Conservation (phyloP, 352 stramenopile genomes). For the Pythium angustatum region DNA sequence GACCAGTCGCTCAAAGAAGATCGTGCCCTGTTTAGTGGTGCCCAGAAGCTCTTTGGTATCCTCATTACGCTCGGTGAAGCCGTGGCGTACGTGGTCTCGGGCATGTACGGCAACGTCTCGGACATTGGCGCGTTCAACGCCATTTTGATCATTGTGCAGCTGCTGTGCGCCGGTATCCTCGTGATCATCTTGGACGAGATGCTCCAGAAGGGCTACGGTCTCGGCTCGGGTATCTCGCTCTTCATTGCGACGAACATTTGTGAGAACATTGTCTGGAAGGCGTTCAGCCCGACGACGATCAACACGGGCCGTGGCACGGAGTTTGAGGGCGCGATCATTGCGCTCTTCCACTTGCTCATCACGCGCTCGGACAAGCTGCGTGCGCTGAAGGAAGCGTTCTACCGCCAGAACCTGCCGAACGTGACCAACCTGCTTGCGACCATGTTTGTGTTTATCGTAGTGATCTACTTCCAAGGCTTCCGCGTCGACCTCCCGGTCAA, state of each 20-base stretch:
- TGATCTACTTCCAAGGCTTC: slow-evolving; percentile 99
- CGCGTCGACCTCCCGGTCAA: slow-evolving; percentile 92
- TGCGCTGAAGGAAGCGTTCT: slow-evolving; percentile 98
- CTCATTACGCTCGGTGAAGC: slow-evolving; percentile 98
- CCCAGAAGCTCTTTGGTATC: slow-evolving; percentile 99
- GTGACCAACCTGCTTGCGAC: slow-evolving; percentile 99
- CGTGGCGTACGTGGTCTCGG: slow-evolving; percentile 98
- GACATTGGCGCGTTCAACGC: slow-evolving; percentile 98
- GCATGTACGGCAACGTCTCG: slow-evolving; percentile 99
- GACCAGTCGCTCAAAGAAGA: slow-evolving; percentile 99
- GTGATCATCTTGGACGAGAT: slow-evolving; percentile 99
- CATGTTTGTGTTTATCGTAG: slow-evolving; percentile 98
- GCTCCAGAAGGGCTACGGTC: slow-evolving; percentile 99
- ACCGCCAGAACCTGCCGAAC: slow-evolving; percentile 99
- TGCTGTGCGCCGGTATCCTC: slow-evolving; percentile 98
- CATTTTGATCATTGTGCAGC: slow-evolving; percentile 98
- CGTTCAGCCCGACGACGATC: slow-evolving; percentile 99
- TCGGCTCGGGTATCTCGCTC: slow-evolving; percentile 98
- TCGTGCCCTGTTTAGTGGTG: slow-evolving; percentile 95
- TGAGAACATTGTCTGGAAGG: slow-evolving; percentile 99
- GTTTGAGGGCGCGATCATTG: slow-evolving; percentile 99
- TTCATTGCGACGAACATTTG: slow-evolving; percentile 99
- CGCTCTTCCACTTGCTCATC: slow-evolving; percentile 98
- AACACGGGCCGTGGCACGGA: slow-evolving; percentile 99
- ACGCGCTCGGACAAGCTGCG: slow-evolving; percentile 97